These are phyloP conservation scores for Monascus ruber DNA, from an alignment of 2,329 filamentous ascomycete genomes.

Conservation along the genomic window DNA sequence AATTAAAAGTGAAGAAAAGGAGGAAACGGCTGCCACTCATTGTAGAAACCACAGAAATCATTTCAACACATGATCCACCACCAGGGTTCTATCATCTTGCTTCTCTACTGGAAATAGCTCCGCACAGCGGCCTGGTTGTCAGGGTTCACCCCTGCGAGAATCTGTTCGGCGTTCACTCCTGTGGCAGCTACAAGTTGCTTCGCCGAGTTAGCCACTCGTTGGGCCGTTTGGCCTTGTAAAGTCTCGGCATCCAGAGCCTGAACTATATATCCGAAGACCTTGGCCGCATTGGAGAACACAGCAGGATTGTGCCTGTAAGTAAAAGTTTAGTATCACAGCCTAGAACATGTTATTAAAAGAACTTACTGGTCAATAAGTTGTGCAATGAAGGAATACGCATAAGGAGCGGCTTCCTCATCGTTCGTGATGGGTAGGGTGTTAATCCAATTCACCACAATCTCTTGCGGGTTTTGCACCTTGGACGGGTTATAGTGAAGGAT, in stretches of 20 bases:
- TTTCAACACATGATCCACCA: too few relatives aligned
- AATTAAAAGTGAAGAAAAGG: too few relatives aligned
- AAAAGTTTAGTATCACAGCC: too few relatives aligned
- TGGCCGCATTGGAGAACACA: slow-evolving; percentile 64
- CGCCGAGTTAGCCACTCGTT: slow-evolving; percentile 62
- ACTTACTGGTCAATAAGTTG: slow-evolving; percentile 92
- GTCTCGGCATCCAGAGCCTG: slow-evolving; percentile 87
- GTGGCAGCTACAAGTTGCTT: slow-evolving; percentile 60
- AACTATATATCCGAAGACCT: slow-evolving; percentile 74
- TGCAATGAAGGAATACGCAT: slow-evolving; percentile 83
- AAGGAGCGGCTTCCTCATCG: slow-evolving; percentile 94
- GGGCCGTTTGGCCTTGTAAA: slow-evolving; percentile 71
- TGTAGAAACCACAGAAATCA: too few relatives aligned
- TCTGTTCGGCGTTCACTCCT: slow-evolving; percentile 61
- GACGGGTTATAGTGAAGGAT: slow-evolving; percentile 80
- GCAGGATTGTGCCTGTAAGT: slow-evolving; percentile 65
- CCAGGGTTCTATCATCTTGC: neutral
- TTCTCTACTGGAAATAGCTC: slow-evolving; percentile 58
- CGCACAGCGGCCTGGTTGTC: slow-evolving; percentile 73
- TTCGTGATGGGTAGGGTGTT: slow-evolving; percentile 84
- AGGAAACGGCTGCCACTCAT: too few relatives aligned
- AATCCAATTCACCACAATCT: slow-evolving; percentile 74
- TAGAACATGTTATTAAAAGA: slow-evolving; percentile 1
- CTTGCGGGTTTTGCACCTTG: slow-evolving; percentile 64
- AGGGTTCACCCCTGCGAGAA: slow-evolving; percentile 63